Evolutionary conservation across 495 filamentous ascomycete species (phyloP).

Genomic region (Filosporella fistucella): DNA sequence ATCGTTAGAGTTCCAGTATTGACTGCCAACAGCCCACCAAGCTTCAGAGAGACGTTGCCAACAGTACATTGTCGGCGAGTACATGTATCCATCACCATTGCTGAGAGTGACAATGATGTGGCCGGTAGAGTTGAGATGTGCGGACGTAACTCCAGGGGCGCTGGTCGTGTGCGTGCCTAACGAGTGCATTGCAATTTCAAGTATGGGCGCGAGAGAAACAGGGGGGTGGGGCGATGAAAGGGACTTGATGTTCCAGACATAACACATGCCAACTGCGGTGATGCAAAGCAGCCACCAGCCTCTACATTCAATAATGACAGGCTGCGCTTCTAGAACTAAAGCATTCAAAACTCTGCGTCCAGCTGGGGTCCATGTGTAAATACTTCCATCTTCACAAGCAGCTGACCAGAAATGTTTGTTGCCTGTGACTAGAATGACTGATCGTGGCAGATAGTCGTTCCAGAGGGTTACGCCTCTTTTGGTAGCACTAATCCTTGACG

Average conservation of each 20-base stretch:
- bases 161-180: slow-evolving; percentile 63
- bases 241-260: slow-evolving; percentile 92
- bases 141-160: slow-evolving; percentile 79
- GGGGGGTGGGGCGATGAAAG: slow-evolving; percentile 83
- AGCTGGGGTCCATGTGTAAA: slow-evolving; percentile 94
- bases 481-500: slow-evolving; percentile 73
- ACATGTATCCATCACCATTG: slow-evolving; percentile 90
- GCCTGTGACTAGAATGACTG: slow-evolving; percentile 80
- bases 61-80: slow-evolving; percentile 73
- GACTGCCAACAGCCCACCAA: slow-evolving; percentile 97
- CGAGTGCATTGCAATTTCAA: slow-evolving; percentile 78
- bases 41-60: slow-evolving; percentile 93
- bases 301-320: slow-evolving; percentile 86
- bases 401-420: slow-evolving; percentile 89
- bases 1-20: slow-evolving; percentile 98
- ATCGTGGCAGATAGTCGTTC: slow-evolving; percentile 86
- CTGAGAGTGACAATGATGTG: slow-evolving; percentile 78
- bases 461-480: slow-evolving; percentile 83
- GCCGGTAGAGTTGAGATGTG: slow-evolving; percentile 83
- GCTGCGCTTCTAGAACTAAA: slow-evolving; percentile 83
- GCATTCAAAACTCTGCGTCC: slow-evolving; percentile 81
- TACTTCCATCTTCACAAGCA: slow-evolving; percentile 87
- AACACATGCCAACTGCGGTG: slow-evolving; percentile 80
- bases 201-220: slow-evolving; percentile 80
- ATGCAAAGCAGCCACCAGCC: slow-evolving; percentile 88